Evolutionary conservation across 148 eudicot genomes (phyloP).

Genomic region (Oxyria digyna): DNA sequence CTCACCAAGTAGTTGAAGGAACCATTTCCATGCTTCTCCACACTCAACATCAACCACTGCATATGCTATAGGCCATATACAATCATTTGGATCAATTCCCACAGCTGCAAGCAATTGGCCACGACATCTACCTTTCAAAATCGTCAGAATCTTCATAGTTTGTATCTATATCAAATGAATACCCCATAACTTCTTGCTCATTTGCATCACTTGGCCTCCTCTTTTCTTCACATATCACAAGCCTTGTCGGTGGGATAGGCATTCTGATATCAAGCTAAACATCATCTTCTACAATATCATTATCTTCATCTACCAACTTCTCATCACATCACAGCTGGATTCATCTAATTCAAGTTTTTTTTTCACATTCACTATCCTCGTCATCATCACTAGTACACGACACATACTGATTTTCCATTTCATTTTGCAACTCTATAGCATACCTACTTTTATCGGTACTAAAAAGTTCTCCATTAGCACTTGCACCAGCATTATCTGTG

Average conservation of each 20-base stretch:
- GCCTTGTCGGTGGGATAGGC: not conserved
- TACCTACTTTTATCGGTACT: no score
- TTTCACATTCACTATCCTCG: not conserved
- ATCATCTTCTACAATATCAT: not conserved
- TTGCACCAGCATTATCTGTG: not conserved
- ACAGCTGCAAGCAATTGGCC: not conserved
- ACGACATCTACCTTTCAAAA: not conserved
- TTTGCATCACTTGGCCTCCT: not conserved
- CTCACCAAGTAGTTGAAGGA: not conserved
- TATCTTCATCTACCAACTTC: not conserved
- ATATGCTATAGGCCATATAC: not conserved
- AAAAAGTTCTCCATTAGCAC: not conserved
- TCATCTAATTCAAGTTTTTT: not conserved
- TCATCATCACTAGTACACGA: not conserved
- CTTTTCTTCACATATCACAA: not conserved
- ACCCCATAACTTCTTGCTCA: not conserved
- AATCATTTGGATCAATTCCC: not conserved
- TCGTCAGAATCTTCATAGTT: not conserved
- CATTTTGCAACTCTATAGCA: no score
- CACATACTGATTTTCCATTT: no score
- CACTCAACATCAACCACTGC: not conserved
- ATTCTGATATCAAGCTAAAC: not conserved
- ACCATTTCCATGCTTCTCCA: not conserved
- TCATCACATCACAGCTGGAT: not conserved
- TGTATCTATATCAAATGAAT: not conserved